phyloP scores from a whole-genome alignment of 352 stramenopile genomes.

The Pythium aristosporum region DNA sequence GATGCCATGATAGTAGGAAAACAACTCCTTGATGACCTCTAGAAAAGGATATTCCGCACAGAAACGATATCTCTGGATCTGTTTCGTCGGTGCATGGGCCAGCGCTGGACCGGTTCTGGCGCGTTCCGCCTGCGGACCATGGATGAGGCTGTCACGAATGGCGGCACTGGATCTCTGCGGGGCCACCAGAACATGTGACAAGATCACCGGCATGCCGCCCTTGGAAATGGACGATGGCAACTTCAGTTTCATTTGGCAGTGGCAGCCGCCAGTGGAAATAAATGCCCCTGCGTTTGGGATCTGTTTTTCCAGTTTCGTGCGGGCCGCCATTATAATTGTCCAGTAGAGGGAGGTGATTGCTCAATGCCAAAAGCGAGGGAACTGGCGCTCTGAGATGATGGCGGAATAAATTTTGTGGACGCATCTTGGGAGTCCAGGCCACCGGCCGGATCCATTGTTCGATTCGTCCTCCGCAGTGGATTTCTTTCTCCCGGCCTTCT shows the following conservation, averaged over 20 bases:
- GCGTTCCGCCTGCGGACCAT: neutral
- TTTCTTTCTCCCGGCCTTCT: neutral
- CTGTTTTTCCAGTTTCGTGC: neutral
- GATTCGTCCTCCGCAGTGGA: constrained; percentile 2
- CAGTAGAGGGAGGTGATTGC: neutral
- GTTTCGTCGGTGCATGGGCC: neutral
- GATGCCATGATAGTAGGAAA: neutral
- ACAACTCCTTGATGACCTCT: neutral
- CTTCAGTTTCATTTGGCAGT: neutral
- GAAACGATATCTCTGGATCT: neutral
- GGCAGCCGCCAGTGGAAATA: neutral
- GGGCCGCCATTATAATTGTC: neutral
- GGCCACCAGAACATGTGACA: neutral
- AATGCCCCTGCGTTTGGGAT: neutral
- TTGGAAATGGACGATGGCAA: too few relatives aligned
- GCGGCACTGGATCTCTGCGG: constrained; percentile 4
- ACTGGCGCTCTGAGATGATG: neutral
- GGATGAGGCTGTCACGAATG: constrained; percentile 4
- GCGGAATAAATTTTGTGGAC: neutral
- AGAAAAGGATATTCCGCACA: neutral
- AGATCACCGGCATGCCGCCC: neutral
- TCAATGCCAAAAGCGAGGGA: neutral
- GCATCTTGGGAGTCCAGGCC: neutral
- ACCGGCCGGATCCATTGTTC: neutral
- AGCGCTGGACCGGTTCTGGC: neutral